Evolutionary conservation across 768 basidiomycete genomes (phyloP), one percentile per base, ranked within the genome.

Genomic region (Coprinellus micaceus): DNA sequence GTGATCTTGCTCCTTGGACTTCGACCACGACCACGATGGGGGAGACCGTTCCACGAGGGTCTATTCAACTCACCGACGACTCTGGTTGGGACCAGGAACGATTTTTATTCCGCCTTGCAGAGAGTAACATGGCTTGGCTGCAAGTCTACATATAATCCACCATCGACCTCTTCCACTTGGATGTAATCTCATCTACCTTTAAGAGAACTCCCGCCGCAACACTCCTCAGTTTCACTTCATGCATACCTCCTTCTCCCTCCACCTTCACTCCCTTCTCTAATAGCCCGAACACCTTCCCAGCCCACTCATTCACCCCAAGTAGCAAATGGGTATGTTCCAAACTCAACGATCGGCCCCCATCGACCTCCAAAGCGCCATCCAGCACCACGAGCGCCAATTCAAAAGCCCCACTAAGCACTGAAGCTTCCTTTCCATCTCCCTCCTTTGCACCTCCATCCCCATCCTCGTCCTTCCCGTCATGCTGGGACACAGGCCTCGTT

Each of bases 241-340:
- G 77, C 48, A 77, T 63, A 19, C 92, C 89, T 45, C 91, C 88
- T 3, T 82, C 80, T 2, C 87, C 84, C 58, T 79, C 71, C 24
- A 86, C 71, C 49, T 71, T 80, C 39, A 80, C 65, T 1, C 94
- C 89, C 60, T 79, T 78, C 55, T 91, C 88, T 54, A 94, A 67
- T 52, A 65, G 69, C 10, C 74, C 68, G 64, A 95, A 88, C 2
- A 94, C 74, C 46, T 75, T 77, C 10, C 76, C 74, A 1, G 88
- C 90, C 95, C 94, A 97, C 67, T 95, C 92, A 4, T 86, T 84
- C 1, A 81, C 72, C 1, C 85, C 86, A 22, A 92, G 70, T 30
- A 96, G 63, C 21, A 94, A 69, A 12, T 80, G 74, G 0, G 89
- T 82, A 62, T 92, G 85, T 51, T 95, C 94, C 46, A 91, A 74